Conservation (phyloP, 768 basidiomycete species). For the Suillus discolor region DNA sequence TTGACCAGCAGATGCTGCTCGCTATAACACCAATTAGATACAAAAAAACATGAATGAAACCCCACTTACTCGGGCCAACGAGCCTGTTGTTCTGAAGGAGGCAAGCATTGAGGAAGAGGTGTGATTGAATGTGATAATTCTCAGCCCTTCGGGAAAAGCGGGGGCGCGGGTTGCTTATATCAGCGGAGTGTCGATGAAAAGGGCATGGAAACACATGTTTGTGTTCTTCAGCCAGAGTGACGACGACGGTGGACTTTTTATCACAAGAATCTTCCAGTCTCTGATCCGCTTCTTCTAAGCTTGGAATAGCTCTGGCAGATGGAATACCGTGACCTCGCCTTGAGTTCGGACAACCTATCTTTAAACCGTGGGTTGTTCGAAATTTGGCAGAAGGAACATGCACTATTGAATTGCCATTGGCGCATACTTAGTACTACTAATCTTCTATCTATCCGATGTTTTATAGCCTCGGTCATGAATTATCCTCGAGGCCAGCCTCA, state of each 20-base stretch:
- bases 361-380: slow-evolving; percentile 59
- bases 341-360: slow-evolving; percentile 73
- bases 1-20: slow-evolving; percentile 79
- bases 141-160: slow-evolving; percentile 19
- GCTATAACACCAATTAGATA: slow-evolving; percentile 8
- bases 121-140: slow-evolving; percentile 10
- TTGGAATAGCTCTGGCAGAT: slow-evolving; percentile 66
- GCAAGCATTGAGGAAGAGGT: slow-evolving; percentile 55
- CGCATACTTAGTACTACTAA: not conserved
- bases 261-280: slow-evolving; percentile 61
- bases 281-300: slow-evolving; percentile 51
- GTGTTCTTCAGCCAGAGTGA: slow-evolving; percentile 56
- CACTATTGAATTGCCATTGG: slow-evolving; percentile 1
- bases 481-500: slow-evolving; percentile 27
- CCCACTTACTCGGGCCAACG: slow-evolving; percentile 60
- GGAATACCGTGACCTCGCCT: slow-evolving; percentile 54
- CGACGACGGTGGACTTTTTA: slow-evolving; percentile 71
- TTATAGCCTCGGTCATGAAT: slow-evolving; percentile 4
- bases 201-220: slow-evolving; percentile 10
- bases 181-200: slow-evolving; percentile 35
- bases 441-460: slow-evolving; percentile 2
- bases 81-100: slow-evolving; percentile 64
- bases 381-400: slow-evolving; percentile 81
- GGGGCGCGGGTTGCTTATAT: slow-evolving; percentile 34
- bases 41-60: not conserved